A percentile compares a stretch with the other conserved stretches of the same genome.
Conservation (phyloP, 805 yeast species). For the Maudiozyma pseudohumilis region DNA sequence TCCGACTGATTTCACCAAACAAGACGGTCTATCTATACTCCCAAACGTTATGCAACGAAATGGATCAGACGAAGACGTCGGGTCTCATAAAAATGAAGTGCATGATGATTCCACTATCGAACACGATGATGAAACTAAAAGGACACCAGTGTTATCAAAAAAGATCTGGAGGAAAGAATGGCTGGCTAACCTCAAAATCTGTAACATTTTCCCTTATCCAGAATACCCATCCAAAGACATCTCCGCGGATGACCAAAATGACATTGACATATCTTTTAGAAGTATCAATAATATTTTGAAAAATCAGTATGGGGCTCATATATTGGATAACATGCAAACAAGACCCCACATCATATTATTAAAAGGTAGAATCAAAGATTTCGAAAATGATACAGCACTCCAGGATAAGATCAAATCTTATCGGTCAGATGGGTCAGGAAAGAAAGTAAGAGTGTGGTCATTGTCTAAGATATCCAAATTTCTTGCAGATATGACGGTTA, state of each 20-base stretch:
- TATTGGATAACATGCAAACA: conserved; percentile 3
- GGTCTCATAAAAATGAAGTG: too few relatives aligned
- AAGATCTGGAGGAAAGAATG: conserved; percentile 4
- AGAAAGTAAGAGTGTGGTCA: conserved; percentile 15
- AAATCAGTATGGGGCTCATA: conserved; percentile 4
- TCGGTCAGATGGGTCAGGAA: background rate
- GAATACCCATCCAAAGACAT: background rate
- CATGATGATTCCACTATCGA: too few relatives aligned
- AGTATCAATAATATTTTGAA: conserved; percentile 7
- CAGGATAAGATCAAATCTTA: background rate
- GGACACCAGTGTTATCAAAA: too few relatives aligned
- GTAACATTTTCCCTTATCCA: background rate
- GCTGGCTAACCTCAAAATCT: conserved; percentile 1
- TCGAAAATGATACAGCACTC: background rate
- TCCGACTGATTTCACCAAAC: too few relatives aligned
- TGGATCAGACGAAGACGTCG: too few relatives aligned
- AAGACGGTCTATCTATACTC: too few relatives aligned
- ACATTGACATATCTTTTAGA: background rate
- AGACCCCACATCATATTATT: conserved; percentile 6
- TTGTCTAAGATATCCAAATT: conserved; percentile 10
- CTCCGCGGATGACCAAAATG: background rate
- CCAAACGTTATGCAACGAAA: too few relatives aligned
- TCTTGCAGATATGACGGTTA: conserved; percentile 10
- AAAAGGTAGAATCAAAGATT: conserved; percentile 4
- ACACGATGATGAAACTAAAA: too few relatives aligned